Evolutionary conservation across 2,329 filamentous ascomycete species (phyloP).

Genomic region (Metarhizium anisopliae): DNA sequence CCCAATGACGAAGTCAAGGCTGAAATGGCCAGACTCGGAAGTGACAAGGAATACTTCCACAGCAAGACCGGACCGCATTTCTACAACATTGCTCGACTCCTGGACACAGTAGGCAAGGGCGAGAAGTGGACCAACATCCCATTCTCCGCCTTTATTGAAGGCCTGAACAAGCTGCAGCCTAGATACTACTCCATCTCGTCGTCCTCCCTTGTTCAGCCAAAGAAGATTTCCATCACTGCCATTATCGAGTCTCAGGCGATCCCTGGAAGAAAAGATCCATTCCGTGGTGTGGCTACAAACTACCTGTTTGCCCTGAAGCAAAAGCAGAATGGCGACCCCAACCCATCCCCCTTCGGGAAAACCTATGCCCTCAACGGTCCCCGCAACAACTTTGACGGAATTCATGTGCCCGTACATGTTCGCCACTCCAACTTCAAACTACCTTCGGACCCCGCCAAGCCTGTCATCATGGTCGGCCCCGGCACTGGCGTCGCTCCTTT

Average conservation of each 20-base stretch:
- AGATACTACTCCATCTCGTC: constrained; percentile 99
- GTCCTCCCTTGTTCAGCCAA: constrained; percentile 85
- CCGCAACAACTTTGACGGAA: constrained; percentile 92
- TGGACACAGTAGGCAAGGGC: constrained; percentile 63
- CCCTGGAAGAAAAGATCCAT: constrained; percentile 66
- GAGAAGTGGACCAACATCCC: constrained; percentile 77
- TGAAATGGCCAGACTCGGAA: constrained; percentile 81
- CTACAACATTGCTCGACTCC: constrained; percentile 82
- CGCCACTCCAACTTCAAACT: constrained; percentile 99
- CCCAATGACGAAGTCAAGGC: constrained; percentile 77
- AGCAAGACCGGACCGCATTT: constrained; percentile 72
- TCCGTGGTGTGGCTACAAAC: constrained; percentile 95
- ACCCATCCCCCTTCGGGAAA: constrained; percentile 73
- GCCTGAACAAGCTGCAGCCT: constrained; percentile 87
- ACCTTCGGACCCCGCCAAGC: constrained; percentile 87
- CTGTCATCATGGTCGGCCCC: constrained; percentile 91
- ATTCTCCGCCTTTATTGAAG: constrained; percentile 92
- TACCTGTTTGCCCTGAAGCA: constrained; percentile 92
- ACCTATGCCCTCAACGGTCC: constrained; percentile 84
- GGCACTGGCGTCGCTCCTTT: constrained; percentile 96
- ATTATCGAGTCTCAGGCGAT: constrained; percentile 80
- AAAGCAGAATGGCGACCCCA: constrained; percentile 84
- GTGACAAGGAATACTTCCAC: constrained; percentile 93
- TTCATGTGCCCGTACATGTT: constrained; percentile 90
- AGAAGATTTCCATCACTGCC: constrained; percentile 91